Evolutionary conservation across 768 basidiomycete species (phyloP), one percentile per base, ranked within the genome.

Genomic region (Russula olivacea): DNA sequence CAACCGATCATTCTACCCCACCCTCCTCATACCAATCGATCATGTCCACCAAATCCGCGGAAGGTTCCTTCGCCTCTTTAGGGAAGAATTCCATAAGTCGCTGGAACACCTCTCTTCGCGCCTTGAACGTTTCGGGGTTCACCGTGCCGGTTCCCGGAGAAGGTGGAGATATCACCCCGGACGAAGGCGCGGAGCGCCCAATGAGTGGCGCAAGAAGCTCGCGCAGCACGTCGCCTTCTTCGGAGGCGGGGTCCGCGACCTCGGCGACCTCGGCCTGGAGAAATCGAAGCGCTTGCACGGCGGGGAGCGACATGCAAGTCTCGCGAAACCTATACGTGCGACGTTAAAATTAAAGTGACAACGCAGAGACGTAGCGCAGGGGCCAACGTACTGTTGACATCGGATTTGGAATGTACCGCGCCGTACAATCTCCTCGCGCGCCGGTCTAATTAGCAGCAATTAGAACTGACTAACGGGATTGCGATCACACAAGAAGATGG

Each of bases 101-200:
- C 71, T 91, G 86, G 70, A 91, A 91, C 62, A 88, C 81, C 65
- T 83, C 81, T 56, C 81, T 87, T 41, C 90, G 79, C 73, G 88
- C 85, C 43, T 74, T 74, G 72, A 84, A 90, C 66, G 81, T 75
- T 41, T 77, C 78, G 1, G 78, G 76, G 2, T 80, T 34, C 51
- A 12, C 36, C 14, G 36, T 0, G 3, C 25, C 58, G 17, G 6
- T 75, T 83, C 58, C 30, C 17, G 41, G 55, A 21, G 32, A 23
- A 10, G 61, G 30, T 23, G 43, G 19, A 11, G 32, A 14, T 30
- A 32, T 7, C 43, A n/a, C 41, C 5, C 14, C 15, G 52, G 60
- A 55, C 10, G 75, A 53, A 1, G 61, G 56, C 6, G 80, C 19
- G 21, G 55, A 79, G 1, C 51, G 52, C 12, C 77, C 74, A 12